Base-by-base conservation (phyloP, 345 rosid genomes). In the Populus alba region DNA sequence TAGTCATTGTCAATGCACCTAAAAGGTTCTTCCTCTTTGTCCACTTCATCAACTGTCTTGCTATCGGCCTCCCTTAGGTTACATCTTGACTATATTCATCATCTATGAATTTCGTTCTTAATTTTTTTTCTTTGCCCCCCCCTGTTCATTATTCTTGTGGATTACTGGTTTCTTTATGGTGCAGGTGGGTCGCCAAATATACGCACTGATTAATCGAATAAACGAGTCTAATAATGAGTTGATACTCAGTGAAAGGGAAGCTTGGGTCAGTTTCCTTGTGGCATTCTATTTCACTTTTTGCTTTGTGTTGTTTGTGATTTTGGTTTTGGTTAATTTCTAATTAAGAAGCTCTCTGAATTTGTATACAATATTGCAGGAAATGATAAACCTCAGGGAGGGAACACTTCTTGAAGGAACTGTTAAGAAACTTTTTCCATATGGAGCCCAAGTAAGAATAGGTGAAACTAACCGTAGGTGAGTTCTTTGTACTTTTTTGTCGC, bases 381-480 rank as follows among this genome's bases (percentile, higher is more conserved):
- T 81, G 88, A 27, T 85, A 80, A 80, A 93, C 72, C 97, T 93
- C 74, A 84, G 71, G 81, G 99, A 91, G 82, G 99, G 99, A 79
- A 88, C 98, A 70, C 94, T 95, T 78, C 87, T 93, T 78, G 94
- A 91, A 68, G 99, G 99, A 72, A 90, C 87, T 63, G 94, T 95
- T 29, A 88, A 78, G 83, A 93, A 87, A 84, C 85, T 91, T 67
- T 87, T 88, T 68, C 92, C 99, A 1, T 92, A 91, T 81, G 99
- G 98, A 84, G 98, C 98, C 62, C 97, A 92, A 83, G 88, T 95
- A 82, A 87, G 86, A 83, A 90, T 95, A 23, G 93, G 92, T 11
- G 92, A 87, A 72, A 90, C 93, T 75, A 91, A 89, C 76, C 86
- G 98, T 89, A 93, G 98, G 98, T 91, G 68, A 73, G 86, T 61